A percentile compares a stretch with the other conserved stretches of the same genome.
phyloP scores from a whole-genome alignment of 169 alveolate genomes.

The Plasmodium coatneyi region DNA sequence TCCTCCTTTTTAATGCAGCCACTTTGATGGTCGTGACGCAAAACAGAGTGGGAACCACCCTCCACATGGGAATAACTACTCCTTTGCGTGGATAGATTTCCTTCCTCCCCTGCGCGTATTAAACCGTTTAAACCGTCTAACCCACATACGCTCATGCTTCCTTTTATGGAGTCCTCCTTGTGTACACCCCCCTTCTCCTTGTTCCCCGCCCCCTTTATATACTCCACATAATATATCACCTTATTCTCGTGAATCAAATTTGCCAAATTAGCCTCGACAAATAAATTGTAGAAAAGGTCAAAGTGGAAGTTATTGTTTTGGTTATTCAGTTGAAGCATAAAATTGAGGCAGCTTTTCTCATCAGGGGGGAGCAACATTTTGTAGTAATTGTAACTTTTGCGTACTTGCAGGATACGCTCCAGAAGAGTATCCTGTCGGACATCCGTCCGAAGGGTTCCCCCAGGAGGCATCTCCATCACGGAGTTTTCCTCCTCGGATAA shows the following conservation, averaged over 20 bases:
- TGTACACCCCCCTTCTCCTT: not conserved
- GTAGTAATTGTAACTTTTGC: not conserved
- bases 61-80: not conserved
- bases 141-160: not conserved
- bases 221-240: conserved; percentile 46
- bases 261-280: conserved; percentile 11
- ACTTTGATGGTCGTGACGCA: not conserved
- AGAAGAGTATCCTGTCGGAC: conserved; percentile 3
- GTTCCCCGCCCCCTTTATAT: not conserved
- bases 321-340: not conserved
- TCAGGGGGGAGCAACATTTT: conserved; percentile 23
- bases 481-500: not conserved
- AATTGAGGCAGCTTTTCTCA: conserved; percentile 47
- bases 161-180: not conserved
- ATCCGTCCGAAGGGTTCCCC: not conserved
- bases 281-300: conserved; percentile 26
- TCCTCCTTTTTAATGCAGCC: not conserved
- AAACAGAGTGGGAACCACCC: not conserved
- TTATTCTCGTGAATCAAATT: conserved; percentile 54
- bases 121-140: not conserved
- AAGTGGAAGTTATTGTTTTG: conserved; percentile 28
- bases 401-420: conserved; percentile 18
- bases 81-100: not conserved
- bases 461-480: not conserved
- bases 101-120: not conserved